Percentiles rank a stretch among this genome's conserved stretches.
phyloP scores from a whole-genome alignment of 306 rosid species.

The Quercus gilva region DNA sequence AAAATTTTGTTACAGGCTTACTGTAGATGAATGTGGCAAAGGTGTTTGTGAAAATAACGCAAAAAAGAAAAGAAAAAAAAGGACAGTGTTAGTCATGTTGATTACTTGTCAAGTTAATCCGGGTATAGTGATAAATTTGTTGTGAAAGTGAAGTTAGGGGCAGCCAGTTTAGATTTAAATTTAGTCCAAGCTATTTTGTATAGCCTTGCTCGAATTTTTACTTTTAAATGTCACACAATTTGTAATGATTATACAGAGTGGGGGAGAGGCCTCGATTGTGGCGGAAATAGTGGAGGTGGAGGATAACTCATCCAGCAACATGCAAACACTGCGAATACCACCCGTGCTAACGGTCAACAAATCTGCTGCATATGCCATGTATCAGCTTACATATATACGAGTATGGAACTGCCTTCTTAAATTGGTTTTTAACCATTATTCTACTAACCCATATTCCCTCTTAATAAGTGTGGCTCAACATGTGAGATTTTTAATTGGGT shows the following conservation, averaged over 20 bases:
- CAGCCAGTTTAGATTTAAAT: not conserved
- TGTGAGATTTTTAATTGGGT: no score
- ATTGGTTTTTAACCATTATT: not conserved
- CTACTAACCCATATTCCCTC: no score
- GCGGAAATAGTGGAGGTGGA: constrained; percentile 94
- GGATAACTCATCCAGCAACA: constrained; percentile 69
- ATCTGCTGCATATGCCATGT: constrained; percentile 76
- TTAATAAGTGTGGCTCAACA: no score
- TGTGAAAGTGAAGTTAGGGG: not conserved
- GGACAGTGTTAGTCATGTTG: not conserved
- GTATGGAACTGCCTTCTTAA: constrained; percentile 29
- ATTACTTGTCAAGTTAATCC: not conserved
- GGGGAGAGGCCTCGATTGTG: constrained; percentile 82
- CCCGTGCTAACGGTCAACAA: constrained; percentile 74
- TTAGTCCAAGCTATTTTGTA: not conserved
- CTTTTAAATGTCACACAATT: not conserved
- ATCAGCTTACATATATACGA: constrained; percentile 67
- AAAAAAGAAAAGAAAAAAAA: not conserved
- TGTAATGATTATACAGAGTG: constrained; percentile 46
- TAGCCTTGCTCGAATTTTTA: not conserved
- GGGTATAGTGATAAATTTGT: not conserved
- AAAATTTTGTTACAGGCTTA: not conserved
- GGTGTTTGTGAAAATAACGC: not conserved
- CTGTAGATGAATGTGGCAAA: not conserved
- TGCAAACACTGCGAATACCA: constrained; percentile 74